Percentiles rank a stretch among this genome's conserved stretches.
These are phyloP conservation scores for Amaranthus tricolor DNA, from an alignment of 179 eudicot genomes.

Conservation along the genomic window DNA sequence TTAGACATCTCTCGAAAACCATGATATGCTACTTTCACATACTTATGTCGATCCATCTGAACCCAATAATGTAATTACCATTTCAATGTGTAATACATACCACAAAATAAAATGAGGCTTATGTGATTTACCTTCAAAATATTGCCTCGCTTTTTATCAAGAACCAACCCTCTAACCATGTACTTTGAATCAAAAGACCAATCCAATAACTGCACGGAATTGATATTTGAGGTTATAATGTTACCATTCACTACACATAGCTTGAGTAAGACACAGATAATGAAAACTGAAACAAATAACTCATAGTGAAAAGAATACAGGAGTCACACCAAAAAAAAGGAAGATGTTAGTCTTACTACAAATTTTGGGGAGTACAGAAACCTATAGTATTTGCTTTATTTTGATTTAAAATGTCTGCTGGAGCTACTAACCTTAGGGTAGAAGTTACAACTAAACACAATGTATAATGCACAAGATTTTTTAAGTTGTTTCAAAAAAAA, in stretches of 20 bases:
- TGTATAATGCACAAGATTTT: too few relatives aligned
- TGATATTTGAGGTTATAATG: constrained; percentile 14
- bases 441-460: too few relatives aligned
- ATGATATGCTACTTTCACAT: constrained; percentile 97
- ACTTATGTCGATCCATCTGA: constrained; percentile 99
- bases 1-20: constrained; percentile 83
- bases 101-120: background rate
- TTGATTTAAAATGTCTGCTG: background rate
- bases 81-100: background rate
- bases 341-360: background rate
- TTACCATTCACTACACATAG: constrained; percentile 14
- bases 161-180: constrained; percentile 98
- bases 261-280: background rate
- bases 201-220: constrained; percentile 60
- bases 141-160: constrained; percentile 96
- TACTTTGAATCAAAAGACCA: constrained; percentile 96
- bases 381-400: background rate
- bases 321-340: background rate
- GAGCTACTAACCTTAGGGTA: background rate
- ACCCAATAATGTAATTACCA: constrained; percentile 14
- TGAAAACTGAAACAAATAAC: background rate
- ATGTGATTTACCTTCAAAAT: constrained; percentile 70
- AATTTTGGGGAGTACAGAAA: background rate
- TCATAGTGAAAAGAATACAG: background rate
- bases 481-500: too few relatives aligned